A percentile compares a stretch with the other conserved stretches of the same genome.
Conservation (phyloP, 2,329 filamentous ascomycete genomes). For the Nemania sp. region DNA sequence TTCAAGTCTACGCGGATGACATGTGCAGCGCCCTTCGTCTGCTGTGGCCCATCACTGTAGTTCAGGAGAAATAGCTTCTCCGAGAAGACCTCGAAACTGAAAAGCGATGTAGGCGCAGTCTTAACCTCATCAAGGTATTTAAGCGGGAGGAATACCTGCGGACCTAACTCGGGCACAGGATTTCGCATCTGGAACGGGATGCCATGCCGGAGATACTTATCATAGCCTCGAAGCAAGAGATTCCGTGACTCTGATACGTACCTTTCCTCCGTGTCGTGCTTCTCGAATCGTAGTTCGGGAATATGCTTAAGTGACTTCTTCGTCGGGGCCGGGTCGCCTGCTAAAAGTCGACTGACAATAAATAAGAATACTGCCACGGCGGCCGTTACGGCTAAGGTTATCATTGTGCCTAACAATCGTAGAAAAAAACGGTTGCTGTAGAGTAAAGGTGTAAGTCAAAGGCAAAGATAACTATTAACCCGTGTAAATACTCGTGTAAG, state of each 20-base stretch:
- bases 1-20: constrained; percentile 2
- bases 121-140: constrained; percentile 38
- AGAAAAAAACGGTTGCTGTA: background rate
- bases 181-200: constrained; percentile 35
- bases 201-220: constrained; percentile 31
- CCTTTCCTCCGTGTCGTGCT: constrained; percentile 15
- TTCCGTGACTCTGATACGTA: constrained; percentile 1
- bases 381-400: background rate
- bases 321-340: constrained; percentile 4
- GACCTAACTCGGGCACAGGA: constrained; percentile 23
- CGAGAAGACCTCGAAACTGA: constrained; percentile 33
- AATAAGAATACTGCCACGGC: constrained; percentile 8
- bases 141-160: constrained; percentile 31
- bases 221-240: constrained; percentile 11
- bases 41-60: constrained; percentile 9
- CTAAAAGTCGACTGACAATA: background rate
- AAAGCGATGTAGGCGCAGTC: constrained; percentile 27
- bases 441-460: background rate
- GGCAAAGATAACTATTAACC: background rate
- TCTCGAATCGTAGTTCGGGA: constrained; percentile 28
- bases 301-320: constrained; percentile 26
- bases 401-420: background rate
- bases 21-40: background rate
- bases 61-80: constrained; percentile 31
- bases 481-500: background rate